These are phyloP conservation scores for Flaveria trinervia DNA, from an alignment of 129 eudicot genomes.

Conservation along the genomic window DNA sequence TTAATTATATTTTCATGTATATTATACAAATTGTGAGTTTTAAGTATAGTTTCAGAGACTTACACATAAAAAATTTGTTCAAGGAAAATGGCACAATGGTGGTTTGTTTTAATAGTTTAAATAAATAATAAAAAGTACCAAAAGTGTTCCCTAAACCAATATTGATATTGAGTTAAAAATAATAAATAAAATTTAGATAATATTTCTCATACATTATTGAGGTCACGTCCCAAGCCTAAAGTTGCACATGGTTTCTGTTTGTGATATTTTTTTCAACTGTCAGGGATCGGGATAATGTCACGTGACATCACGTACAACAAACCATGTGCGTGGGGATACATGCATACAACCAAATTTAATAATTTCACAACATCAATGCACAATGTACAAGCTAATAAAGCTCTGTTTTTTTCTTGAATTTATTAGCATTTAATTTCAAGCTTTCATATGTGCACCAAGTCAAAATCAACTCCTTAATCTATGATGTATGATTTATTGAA, in stretches of 20 bases:
- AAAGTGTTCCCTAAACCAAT: neutral
- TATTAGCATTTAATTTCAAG: neutral
- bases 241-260: slow-evolving; percentile 28
- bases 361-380: neutral
- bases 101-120: neutral
- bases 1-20: too few relatives aligned
- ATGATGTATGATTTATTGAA: too few relatives aligned
- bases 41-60: too few relatives aligned
- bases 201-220: slow-evolving; percentile 16
- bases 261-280: slow-evolving; percentile 2
- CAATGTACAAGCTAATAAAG: neutral
- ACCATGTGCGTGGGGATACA: slow-evolving; percentile 30
- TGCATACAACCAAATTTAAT: neutral
- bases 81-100: slow-evolving; percentile 3
- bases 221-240: slow-evolving; percentile 15
- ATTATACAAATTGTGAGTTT: too few relatives aligned
- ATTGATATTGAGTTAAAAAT: neutral
- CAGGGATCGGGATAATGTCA: slow-evolving; percentile 16
- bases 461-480: neutral
- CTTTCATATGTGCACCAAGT: neutral
- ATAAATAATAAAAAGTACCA: neutral
- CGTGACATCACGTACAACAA: slow-evolving; percentile 30
- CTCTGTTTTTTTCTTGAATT: slow-evolving; percentile 14
- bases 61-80: too few relatives aligned
- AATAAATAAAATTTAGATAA: neutral